A percentile compares a stretch with the other conserved stretches of the same genome.
phyloP scores from a whole-genome alignment of 345 rosid species.

The Rhodamnia rubescens region DNA sequence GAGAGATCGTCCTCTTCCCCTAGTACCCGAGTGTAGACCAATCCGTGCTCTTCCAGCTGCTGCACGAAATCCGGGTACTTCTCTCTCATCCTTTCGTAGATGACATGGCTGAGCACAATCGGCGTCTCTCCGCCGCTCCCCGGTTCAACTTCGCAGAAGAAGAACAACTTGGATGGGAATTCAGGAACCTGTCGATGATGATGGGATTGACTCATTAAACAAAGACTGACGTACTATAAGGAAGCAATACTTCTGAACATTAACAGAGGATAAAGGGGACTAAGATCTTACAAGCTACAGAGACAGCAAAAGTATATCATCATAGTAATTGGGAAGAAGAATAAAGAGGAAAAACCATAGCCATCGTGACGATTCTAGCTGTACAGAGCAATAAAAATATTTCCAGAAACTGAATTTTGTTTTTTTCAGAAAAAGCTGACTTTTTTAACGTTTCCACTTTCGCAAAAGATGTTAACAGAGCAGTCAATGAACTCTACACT shows the following conservation, averaged over 20 bases:
- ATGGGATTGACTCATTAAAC: background rate
- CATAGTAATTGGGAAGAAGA: background rate
- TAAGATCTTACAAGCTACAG: background rate
- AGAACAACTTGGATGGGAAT: conserved; percentile 83
- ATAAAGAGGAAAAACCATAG: background rate
- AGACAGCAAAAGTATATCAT: background rate
- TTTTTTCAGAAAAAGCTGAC: background rate
- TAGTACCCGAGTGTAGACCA: conserved; percentile 55
- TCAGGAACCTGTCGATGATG: conserved; percentile 50
- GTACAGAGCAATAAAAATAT: background rate
- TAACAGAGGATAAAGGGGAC: background rate
- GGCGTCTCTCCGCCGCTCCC: conserved; percentile 91
- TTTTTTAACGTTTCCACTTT: background rate
- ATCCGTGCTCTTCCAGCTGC: conserved; percentile 56
- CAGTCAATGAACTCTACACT: background rate
- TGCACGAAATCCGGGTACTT: conserved; percentile 58
- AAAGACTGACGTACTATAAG: background rate
- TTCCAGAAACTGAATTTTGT: background rate
- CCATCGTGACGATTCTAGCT: background rate
- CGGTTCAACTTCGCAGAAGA: conserved; percentile 84
- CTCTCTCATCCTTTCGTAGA: conserved; percentile 67
- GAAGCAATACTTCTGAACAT: background rate
- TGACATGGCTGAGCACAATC: conserved; percentile 68
- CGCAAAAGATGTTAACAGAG: background rate
- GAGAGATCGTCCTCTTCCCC: conserved; percentile 78